These are phyloP conservation scores for Ceratocystis cubensis DNA, from an alignment of 2,329 filamentous ascomycete genomes.

Conservation along the genomic window DNA sequence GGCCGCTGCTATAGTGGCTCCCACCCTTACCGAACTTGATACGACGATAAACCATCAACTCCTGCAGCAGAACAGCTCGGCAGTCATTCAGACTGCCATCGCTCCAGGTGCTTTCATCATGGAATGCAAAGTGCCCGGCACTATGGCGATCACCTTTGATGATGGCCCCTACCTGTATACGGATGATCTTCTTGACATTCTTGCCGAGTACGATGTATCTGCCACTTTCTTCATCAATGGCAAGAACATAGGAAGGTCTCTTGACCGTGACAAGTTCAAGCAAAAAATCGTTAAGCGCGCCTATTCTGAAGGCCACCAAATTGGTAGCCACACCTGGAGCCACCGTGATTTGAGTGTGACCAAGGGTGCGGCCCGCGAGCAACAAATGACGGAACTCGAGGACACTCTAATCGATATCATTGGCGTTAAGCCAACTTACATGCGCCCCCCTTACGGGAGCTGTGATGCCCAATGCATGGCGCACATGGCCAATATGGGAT, in stretches of 20 bases:
- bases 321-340: constrained; percentile 43
- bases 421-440: constrained; percentile 33
- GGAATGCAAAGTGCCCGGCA: constrained; percentile 28
- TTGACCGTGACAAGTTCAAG: constrained; percentile 21
- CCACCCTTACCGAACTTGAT: constrained; percentile 4
- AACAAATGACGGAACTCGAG: constrained; percentile 36
- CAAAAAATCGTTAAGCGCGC: constrained; percentile 32
- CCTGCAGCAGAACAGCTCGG: not conserved
- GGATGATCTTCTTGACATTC: constrained; percentile 30
- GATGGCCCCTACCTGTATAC: constrained; percentile 37
- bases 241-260: constrained; percentile 27
- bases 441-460: constrained; percentile 36
- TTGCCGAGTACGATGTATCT: constrained; percentile 27
- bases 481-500: constrained; percentile 34
- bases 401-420: constrained; percentile 34
- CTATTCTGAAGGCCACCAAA: constrained; percentile 44
- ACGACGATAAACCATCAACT: not conserved
- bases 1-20: constrained; percentile 1
- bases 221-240: constrained; percentile 32
- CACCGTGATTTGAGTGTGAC: constrained; percentile 33
- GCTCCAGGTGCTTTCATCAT: constrained; percentile 19
- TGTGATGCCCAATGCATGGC: constrained; percentile 30
- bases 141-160: constrained; percentile 36
- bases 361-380: constrained; percentile 27
- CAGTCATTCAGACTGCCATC: not conserved